Conservation (phyloP, 106 monocot species). For the Amphibolis antarctica region DNA sequence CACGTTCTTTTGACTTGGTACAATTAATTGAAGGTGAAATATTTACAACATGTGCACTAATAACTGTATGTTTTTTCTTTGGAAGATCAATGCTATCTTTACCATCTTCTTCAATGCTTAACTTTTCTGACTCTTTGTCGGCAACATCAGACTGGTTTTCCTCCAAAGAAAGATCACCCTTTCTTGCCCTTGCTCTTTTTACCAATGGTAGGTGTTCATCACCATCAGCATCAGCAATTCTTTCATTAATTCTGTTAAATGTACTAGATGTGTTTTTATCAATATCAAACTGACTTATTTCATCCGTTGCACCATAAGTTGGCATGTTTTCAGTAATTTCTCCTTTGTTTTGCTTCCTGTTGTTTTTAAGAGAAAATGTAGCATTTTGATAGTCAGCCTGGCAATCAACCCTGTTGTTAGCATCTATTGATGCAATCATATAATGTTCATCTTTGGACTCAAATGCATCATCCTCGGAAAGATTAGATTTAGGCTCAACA, state of each 20-base stretch:
- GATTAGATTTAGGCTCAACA: conserved; percentile 16
- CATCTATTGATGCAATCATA: neutral
- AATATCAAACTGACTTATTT: conserved; percentile 7
- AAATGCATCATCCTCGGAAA: conserved; percentile 10
- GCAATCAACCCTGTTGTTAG: neutral
- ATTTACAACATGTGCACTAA: neutral
- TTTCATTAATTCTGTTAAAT: conserved; percentile 21
- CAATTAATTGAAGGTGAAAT: conserved; percentile 14
- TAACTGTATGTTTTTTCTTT: neutral
- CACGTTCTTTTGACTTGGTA: conserved; percentile 6
- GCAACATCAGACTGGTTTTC: conserved; percentile 23
- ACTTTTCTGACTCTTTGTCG: conserved; percentile 13
- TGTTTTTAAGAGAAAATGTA: conserved; percentile 31
- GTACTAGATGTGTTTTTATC: conserved; percentile 16
- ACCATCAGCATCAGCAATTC: conserved; percentile 43
- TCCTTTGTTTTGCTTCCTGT: conserved; percentile 39
- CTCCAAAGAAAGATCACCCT: conserved; percentile 44
- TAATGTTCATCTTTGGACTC: neutral
- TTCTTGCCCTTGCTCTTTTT: conserved; percentile 91
- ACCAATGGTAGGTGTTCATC: conserved; percentile 95
- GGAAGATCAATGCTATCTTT: neutral
- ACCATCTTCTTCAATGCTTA: neutral
- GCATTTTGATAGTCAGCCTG: conserved; percentile 9
- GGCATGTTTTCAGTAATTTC: conserved; percentile 8
- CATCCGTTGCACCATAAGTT: conserved; percentile 13